Conservation (phyloP, 768 basidiomycete species). For the Mycena crocata region DNA sequence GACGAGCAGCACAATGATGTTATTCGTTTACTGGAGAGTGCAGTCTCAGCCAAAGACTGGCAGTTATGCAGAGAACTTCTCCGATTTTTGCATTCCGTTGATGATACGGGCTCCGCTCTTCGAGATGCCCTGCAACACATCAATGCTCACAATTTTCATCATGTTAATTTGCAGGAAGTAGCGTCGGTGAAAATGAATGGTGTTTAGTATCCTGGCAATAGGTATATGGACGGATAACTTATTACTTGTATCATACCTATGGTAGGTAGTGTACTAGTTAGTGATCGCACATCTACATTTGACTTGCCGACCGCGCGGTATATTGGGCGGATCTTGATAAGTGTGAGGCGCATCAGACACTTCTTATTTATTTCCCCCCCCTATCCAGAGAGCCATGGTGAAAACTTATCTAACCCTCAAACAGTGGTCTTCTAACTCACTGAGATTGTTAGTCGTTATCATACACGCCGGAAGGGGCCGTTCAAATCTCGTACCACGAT, state of each 20-base stretch:
- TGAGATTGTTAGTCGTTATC: too few relatives aligned
- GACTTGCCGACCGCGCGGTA: background rate
- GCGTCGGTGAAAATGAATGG: conserved; percentile 20
- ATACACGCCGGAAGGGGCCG: conserved; percentile 60
- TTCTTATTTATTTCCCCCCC: background rate
- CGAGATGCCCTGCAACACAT: conserved; percentile 69
- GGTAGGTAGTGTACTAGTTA: background rate
- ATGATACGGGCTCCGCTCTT: conserved; percentile 83
- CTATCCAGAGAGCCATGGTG: background rate
- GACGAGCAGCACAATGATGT: conserved; percentile 85
- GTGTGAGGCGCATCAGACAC: background rate
- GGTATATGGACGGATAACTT: conserved; percentile 4
- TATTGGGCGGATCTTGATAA: conserved; percentile 1
- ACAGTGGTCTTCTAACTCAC: too few relatives aligned
- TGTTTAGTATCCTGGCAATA: background rate
- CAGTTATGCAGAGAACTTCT: conserved; percentile 92
- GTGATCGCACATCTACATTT: too few relatives aligned
- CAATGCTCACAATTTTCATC: conserved; percentile 30
- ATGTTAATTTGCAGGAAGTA: background rate
- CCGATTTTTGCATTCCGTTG: conserved; percentile 92
- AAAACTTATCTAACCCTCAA: too few relatives aligned
- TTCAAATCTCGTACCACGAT: conserved; percentile 72
- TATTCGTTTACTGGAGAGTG: conserved; percentile 80
- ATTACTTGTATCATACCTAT: conserved; percentile 19
- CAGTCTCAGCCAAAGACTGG: conserved; percentile 85